Base-by-base conservation (phyloP, 2,329 filamentous ascomycete species). In the Diaporthe humulicola region DNA sequence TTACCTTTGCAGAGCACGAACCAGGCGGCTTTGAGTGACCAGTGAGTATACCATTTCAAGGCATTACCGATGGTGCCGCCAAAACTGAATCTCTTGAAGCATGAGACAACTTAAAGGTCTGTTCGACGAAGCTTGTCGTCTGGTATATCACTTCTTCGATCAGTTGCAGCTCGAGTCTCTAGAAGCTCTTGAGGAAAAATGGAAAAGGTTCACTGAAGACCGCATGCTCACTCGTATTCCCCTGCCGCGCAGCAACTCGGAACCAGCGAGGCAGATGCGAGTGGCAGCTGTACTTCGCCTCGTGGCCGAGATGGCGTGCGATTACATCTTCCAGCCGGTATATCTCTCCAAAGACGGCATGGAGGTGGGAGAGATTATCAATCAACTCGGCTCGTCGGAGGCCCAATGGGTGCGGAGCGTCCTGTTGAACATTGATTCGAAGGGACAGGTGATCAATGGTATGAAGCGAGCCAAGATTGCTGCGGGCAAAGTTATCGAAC, bases 281-380 rank as follows among this genome's bases (percentile, higher is more conserved):
- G 45, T 36, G 10, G 64, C 64, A 3, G 64, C 64, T 12, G 45
- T 54, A 1, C 45, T 69, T 19, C 64, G 64, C 48, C 48, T 69
- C 33, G 4, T 69, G 14, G 48, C 64, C 14, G 4, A 54, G 30
- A 28, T 33, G 6, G 48, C 64, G 8, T 50, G 36, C 9, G 33
- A 40, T n/a, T 52, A 69, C 33, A 15, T 69, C n/a, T 69, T 54
- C 48, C 48, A 69, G 22, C 64, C 64, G 2, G 48, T 69, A 25
- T 69, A 69, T 17, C 64, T 69, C 30, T 54, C 64, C 19, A n/a
- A 54, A 7, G 30, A 54, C 9, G 64, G 64, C 33, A 52, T 36
- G 30, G 64, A 69, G 64, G 45, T 69, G 7, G 19, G 14, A 10
- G 33, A 69, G 22, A 25, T 40, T 4, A 25, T 69, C 48, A 6